Conservation (phyloP, 1,284 basidiomycete species). For the Leccinum subfulvum region DNA sequence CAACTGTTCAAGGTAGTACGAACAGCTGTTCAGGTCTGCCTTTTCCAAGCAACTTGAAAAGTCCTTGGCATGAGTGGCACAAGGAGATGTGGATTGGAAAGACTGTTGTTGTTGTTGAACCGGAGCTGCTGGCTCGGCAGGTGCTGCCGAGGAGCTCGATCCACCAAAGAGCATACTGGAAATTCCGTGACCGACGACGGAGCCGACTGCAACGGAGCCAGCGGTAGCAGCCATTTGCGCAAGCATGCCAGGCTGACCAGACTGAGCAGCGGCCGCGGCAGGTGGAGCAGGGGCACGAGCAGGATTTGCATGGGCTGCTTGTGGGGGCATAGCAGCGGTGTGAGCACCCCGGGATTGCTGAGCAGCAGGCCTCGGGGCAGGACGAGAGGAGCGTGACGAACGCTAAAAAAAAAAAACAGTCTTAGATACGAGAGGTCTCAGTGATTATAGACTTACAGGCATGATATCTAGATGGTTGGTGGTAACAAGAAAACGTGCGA, state of each 20-base stretch:
- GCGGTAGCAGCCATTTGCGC: slow-evolving; percentile 87
- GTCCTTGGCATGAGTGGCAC: slow-evolving; percentile 74
- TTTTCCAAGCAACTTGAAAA: slow-evolving; percentile 79
- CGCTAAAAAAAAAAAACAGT: slow-evolving; percentile 41
- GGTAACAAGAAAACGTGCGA: slow-evolving; percentile 18
- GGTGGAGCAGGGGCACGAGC: slow-evolving; percentile 43
- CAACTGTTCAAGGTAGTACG: slow-evolving; percentile 81
- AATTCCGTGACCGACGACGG: slow-evolving; percentile 80
- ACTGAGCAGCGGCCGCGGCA: slow-evolving; percentile 24
- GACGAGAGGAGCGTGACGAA: slow-evolving; percentile 60
- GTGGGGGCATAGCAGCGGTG: slow-evolving; percentile 30
- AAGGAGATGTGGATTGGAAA: slow-evolving; percentile 45
- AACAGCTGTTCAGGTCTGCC: slow-evolving; percentile 71
- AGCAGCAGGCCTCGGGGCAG: slow-evolving; percentile 51
- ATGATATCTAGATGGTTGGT: slow-evolving; percentile 38
- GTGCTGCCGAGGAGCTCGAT: slow-evolving; percentile 44
- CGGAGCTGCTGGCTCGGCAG: slow-evolving; percentile 39
- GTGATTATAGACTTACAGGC: slow-evolving; percentile 53
- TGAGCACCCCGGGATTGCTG: slow-evolving; percentile 35
- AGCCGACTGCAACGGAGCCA: slow-evolving; percentile 83
- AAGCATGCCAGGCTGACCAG: slow-evolving; percentile 60
- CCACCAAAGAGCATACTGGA: slow-evolving; percentile 82
- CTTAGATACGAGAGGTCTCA: neutral
- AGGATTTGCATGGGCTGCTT: slow-evolving; percentile 41
- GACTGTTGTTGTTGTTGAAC: slow-evolving; percentile 40